phyloP scores from a whole-genome alignment of 768 basidiomycete species.

The Strobilomyces confusus region DNA sequence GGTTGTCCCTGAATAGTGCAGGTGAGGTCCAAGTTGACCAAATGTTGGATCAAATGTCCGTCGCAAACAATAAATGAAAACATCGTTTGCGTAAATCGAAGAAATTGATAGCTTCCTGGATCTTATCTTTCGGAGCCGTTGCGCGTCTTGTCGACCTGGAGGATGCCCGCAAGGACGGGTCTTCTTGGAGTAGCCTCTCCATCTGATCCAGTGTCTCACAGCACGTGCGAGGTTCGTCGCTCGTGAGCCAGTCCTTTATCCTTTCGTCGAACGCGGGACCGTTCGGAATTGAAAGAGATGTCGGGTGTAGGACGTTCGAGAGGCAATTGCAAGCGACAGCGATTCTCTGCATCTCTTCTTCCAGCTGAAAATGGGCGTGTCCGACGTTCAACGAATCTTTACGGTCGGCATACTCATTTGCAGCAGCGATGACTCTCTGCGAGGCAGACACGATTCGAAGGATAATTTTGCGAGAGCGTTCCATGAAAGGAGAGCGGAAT shows the following conservation, averaged over 20 bases:
- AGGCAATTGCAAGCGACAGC: not conserved
- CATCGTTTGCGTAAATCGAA: not conserved
- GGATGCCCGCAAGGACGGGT: not conserved
- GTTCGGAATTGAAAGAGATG: not conserved
- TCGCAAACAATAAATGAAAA: not conserved
- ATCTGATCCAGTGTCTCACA: not conserved
- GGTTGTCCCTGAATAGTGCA: constrained; percentile 1
- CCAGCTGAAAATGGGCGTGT: not conserved
- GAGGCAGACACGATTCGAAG: not conserved
- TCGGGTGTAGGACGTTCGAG: not conserved
- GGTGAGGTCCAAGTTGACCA: not conserved
- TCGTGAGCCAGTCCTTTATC: not conserved
- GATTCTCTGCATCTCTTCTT: not conserved
- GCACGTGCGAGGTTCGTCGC: not conserved
- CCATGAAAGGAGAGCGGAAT: too few species aligned
- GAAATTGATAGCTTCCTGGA: not conserved
- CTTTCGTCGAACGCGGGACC: not conserved
- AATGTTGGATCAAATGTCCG: not conserved
- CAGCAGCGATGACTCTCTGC: not conserved
- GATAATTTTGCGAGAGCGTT: not conserved
- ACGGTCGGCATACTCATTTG: not conserved
- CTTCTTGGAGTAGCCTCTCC: not conserved
- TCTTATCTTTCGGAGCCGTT: not conserved
- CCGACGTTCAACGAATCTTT: not conserved
- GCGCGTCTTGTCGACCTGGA: not conserved